These are phyloP conservation scores for Theobroma grandiflorum DNA, from an alignment of 441 rosid genomes.

Conservation along the genomic window DNA sequence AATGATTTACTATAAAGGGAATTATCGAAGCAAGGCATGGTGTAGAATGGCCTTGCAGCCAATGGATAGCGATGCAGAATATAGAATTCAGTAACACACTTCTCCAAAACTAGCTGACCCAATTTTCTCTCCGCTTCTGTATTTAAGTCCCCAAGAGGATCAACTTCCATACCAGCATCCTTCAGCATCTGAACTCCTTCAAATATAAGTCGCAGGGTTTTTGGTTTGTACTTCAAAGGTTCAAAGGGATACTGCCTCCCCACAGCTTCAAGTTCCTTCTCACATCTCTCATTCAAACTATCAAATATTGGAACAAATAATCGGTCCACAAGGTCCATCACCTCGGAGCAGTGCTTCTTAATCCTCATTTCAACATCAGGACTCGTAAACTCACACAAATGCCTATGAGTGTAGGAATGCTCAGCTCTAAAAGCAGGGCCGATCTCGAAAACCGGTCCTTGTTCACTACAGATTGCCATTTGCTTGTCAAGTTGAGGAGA, in stretches of 20 bases:
- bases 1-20: conserved; percentile 84
- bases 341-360: conserved; percentile 76
- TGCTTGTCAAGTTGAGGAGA: conserved; percentile 82
- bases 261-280: conserved; percentile 81
- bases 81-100: conserved; percentile 90
- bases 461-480: conserved; percentile 68
- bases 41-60: conserved; percentile 91
- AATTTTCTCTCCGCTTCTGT: conserved; percentile 92
- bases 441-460: conserved; percentile 65
- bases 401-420: conserved; percentile 77
- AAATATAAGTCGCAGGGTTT: conserved; percentile 72
- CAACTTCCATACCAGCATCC: conserved; percentile 86
- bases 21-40: conserved; percentile 88
- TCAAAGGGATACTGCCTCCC: conserved; percentile 77
- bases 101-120: conserved; percentile 85
- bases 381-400: conserved; percentile 85
- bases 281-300: conserved; percentile 66
- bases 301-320: conserved; percentile 81
- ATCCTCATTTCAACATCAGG: conserved; percentile 96
- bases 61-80: conserved; percentile 81
- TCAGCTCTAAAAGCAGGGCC: conserved; percentile 79
- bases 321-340: conserved; percentile 83
- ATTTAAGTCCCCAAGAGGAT: conserved; percentile 89
- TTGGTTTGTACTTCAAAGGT: conserved; percentile 80
- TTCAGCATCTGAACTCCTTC: conserved; percentile 91